A percentile compares a stretch with the other conserved stretches of the same genome.
These are phyloP conservation scores for Mycena polygramma DNA, from an alignment of 768 basidiomycete genomes.

Conservation along the genomic window DNA sequence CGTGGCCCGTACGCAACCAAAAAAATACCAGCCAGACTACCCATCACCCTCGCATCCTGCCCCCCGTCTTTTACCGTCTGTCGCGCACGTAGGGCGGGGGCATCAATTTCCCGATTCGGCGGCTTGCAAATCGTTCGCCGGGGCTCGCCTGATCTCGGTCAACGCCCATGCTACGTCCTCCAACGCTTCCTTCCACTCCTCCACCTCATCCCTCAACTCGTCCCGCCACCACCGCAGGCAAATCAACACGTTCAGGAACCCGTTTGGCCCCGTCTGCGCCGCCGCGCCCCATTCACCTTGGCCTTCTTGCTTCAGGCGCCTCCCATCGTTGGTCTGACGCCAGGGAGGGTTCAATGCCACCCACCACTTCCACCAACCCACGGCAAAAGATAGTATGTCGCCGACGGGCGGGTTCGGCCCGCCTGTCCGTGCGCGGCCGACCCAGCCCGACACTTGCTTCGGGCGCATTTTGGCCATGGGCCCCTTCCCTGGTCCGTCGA, in stretches of 20 bases:
- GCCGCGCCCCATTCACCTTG: neutral
- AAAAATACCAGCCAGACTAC: no score
- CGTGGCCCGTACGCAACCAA: no score
- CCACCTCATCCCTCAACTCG: neutral
- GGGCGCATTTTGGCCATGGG: neutral
- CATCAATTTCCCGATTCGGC: no score
- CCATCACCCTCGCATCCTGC: no score
- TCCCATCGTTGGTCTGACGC: neutral
- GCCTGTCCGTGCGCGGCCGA: neutral
- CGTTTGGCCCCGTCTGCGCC: slow-evolving; percentile 1
- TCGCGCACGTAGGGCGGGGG: no score
- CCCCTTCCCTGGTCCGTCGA: neutral
- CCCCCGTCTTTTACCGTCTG: no score
- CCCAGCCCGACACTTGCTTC: neutral
- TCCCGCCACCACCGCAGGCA: slow-evolving; percentile 16
- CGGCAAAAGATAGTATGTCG: neutral
- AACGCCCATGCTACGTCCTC: neutral
- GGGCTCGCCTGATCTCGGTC: neutral
- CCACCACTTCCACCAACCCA: slow-evolving; percentile 9
- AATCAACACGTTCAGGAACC: slow-evolving; percentile 4
- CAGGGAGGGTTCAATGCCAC: neutral
- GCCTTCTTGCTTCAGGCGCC: neutral
- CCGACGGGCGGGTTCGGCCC: neutral
- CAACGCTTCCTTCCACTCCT: neutral
- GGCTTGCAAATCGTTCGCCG: no score